These are phyloP conservation scores for Schizothecium vesticola DNA, from an alignment of 495 filamentous ascomycete genomes.

Conservation along the genomic window DNA sequence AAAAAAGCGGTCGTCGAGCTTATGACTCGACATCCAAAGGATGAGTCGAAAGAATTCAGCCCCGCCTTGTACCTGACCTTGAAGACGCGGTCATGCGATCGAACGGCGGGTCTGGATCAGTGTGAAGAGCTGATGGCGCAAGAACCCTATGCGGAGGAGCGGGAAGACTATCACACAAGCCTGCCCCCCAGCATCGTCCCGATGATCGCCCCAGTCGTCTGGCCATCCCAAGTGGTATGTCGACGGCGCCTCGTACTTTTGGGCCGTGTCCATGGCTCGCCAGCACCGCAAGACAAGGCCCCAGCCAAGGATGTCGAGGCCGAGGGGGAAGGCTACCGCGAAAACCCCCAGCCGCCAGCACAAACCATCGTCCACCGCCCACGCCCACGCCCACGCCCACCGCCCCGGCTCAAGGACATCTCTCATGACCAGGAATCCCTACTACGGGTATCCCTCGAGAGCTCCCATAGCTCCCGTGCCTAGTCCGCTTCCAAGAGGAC, in stretches of 20 bases:
- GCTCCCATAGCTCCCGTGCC: conserved; percentile 40
- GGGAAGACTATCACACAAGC: conserved; percentile 11
- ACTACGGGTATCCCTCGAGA: conserved; percentile 37
- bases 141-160: background rate
- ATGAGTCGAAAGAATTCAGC: no score
- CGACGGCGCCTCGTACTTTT: conserved; percentile 88
- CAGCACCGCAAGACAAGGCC: no score
- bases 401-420: no score
- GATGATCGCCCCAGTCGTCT: conserved; percentile 63
- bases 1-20: no score
- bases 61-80: background rate
- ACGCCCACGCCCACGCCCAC: no score
- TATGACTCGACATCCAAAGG: no score
- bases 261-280: conserved; percentile 81
- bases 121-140: conserved; percentile 10
- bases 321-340: no score
- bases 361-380: no score
- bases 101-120: conserved; percentile 1
- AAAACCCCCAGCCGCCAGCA: no score
- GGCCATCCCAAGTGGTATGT: conserved; percentile 95
- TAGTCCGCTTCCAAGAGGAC: conserved; percentile 29
- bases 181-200: background rate
- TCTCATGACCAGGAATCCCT: no score
- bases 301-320: no score
- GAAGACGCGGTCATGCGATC: background rate